A percentile compares a stretch with the other conserved stretches of the same genome.
phyloP scores from a whole-genome alignment of 768 basidiomycete species.

The Termitomyces titanicus region DNA sequence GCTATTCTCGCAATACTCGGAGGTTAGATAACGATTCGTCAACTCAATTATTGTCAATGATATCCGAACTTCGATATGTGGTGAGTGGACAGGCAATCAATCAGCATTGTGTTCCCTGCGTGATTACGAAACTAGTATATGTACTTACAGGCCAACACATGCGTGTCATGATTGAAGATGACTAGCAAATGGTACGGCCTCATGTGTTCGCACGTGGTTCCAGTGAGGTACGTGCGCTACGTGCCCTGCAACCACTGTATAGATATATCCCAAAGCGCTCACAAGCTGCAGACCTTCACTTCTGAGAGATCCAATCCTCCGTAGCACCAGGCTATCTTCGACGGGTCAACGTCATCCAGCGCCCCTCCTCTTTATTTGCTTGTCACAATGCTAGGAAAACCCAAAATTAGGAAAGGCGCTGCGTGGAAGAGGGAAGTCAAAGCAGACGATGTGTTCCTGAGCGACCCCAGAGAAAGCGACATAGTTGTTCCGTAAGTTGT shows the following conservation, averaged over 20 bases:
- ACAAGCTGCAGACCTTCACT: background rate
- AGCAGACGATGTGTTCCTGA: slow-evolving; percentile 12
- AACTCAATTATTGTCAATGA: too few relatives aligned
- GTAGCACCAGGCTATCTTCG: background rate
- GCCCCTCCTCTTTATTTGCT: background rate
- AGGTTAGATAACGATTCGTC: background rate
- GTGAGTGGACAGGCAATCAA: background rate
- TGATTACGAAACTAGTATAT: slow-evolving; percentile 1
- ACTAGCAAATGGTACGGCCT: background rate
- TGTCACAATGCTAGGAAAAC: background rate
- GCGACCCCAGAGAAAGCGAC: slow-evolving; percentile 11
- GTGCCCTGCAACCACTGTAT: background rate
- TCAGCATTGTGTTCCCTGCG: background rate
- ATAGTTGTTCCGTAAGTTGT: slow-evolving; percentile 15
- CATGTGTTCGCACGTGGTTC: slow-evolving; percentile 5
- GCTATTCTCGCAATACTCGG: background rate
- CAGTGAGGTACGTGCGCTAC: background rate
- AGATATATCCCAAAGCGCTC: background rate
- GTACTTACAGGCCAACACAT: background rate
- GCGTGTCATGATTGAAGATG: background rate
- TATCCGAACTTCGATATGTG: too few relatives aligned
- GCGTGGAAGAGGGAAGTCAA: slow-evolving; percentile 13
- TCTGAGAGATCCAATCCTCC: background rate
- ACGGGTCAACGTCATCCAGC: background rate
- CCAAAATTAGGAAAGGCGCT: slow-evolving; percentile 4